Evolutionary conservation across 2,329 filamentous ascomycete species (phyloP), one percentile per base, ranked within the genome.

Genomic region (Colletotrichum sublineola): DNA sequence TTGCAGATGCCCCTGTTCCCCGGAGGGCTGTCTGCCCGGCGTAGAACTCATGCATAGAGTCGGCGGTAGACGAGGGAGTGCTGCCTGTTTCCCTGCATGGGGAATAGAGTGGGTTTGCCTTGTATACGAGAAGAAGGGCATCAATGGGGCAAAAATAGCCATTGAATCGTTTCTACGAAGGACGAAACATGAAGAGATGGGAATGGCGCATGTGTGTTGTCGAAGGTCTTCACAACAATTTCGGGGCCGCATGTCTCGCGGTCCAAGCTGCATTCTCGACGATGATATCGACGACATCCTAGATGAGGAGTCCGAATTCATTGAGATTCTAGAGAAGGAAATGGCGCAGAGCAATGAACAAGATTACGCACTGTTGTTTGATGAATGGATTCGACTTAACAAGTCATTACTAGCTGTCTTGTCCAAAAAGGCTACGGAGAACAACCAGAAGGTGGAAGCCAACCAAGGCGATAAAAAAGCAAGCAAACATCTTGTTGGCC

Each of bases 161-260:
- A 0, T 50, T 15, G 11, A 2, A 3, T 50, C 48, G 48, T 5
- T 50, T 50, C 7, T 29, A 12, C 42, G 56, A 48, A 31, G 29
- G 4, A 31, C 3, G 5, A 57, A 67, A 1, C 56, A 67, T 4
- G 2, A 61, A 1, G 48, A 71, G 31, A 29, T 67, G 38, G 68
- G 50, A 0, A 67, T 71, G 68, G 62, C 63, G 14, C 68, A 71
- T 31, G 40, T 71, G 0, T 67, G 68, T n/a, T 67, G 63, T 40
- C 52, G n/a, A 9, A 48, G 36, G 2, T 8, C 7, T 38, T 0
- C 38, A 36, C 3, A 3, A 15, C 18, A 5, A 5, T 1, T 2
- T 3, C 6, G 6, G 15, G 14, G 9, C 15, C 6, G 8, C 38
- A 7, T 1, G 20, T 33, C 12, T 15, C 5, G 11, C 12, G 8